Base-by-base conservation (phyloP, 116 monocot genomes). In the Zostera marina region DNA sequence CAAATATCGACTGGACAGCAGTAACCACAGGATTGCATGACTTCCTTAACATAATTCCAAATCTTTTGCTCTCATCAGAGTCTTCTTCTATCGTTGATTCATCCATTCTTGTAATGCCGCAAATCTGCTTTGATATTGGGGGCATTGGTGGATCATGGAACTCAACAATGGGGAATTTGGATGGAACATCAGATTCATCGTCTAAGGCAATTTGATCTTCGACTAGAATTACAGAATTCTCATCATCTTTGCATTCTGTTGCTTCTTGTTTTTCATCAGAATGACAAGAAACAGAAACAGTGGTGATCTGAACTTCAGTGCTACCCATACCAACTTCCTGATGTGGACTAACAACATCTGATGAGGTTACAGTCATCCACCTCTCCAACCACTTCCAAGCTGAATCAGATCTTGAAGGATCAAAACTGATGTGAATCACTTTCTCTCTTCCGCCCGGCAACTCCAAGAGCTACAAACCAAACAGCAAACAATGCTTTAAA, bases 341-440 rank as follows among this genome's bases (percentile, higher is more conserved):
- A 40, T 59, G 15, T 40, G 58, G 70, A 52, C 16, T 47, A 45
- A 66, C 26, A 45, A 66, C 26, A 58, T 63, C 65, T 15, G 63
- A 57, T 3, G 70, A 58, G 8, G 68, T 57, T 32, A 83, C 40
- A 60, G 61, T 53, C 70, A 68, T 82, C 87, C 87, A 87, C 68
- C 87, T 79, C 70, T 87, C 87, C 49, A 87, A 72, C 87, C 96
- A 98, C 55, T 73, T 54, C 96, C 96, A 98, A 48, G 76, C 61
- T 41, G 83, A 80, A 74, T 85, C 80, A 49, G 69, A 48, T 58
- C 44, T 82, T 52, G 72, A 78, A 71, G 82, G 83, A 66, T 98
- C 85, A 64, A 85, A 89, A 22, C 64, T 89, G 51, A 89, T 81
- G 47, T 62, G 49, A 48, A 83, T 79, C 10, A 19, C 44, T 59